phyloP scores from a whole-genome alignment of 805 yeast genomes.

The Candida tammaniensis region DNA sequence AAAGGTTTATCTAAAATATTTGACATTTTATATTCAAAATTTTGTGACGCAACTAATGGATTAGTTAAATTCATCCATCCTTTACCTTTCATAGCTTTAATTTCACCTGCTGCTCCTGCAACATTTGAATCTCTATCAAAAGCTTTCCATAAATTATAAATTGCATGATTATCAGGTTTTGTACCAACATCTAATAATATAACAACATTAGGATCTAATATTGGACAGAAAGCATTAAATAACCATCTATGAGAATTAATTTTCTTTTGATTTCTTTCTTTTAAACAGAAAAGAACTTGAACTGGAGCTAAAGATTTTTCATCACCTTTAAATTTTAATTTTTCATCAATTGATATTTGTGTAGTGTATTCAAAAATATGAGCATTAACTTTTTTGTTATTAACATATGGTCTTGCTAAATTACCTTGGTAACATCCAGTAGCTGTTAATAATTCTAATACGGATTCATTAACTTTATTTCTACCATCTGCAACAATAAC shows the following conservation, averaged over 20 bases:
- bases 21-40: slow-evolving; percentile 96
- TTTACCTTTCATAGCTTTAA: slow-evolving; percentile 91
- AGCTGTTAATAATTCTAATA: slow-evolving; percentile 84
- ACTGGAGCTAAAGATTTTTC: slow-evolving; percentile 93
- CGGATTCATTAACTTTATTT: slow-evolving; percentile 79
- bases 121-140: slow-evolving; percentile 95
- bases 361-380: slow-evolving; percentile 96
- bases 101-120: slow-evolving; percentile 99
- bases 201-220: slow-evolving; percentile 86
- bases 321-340: slow-evolving; percentile 84
- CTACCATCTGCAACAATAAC: slow-evolving; percentile 93
- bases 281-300: slow-evolving; percentile 87
- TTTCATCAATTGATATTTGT: slow-evolving; percentile 87
- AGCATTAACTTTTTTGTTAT: slow-evolving; percentile 86
- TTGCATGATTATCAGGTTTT: slow-evolving; percentile 80
- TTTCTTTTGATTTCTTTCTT: slow-evolving; percentile 88
- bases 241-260: slow-evolving; percentile 98
- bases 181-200: slow-evolving; percentile 96
- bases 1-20: slow-evolving; percentile 92
- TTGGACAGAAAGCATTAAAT: slow-evolving; percentile 91
- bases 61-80: slow-evolving; percentile 77
- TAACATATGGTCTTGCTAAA: slow-evolving; percentile 91
- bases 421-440: slow-evolving; percentile 98
- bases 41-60: slow-evolving; percentile 94
- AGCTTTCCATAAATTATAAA: slow-evolving; percentile 95